Evolutionary conservation across 345 rosid genomes (phyloP), one percentile per base, ranked within the genome.

Genomic region (Trapa incisa): DNA sequence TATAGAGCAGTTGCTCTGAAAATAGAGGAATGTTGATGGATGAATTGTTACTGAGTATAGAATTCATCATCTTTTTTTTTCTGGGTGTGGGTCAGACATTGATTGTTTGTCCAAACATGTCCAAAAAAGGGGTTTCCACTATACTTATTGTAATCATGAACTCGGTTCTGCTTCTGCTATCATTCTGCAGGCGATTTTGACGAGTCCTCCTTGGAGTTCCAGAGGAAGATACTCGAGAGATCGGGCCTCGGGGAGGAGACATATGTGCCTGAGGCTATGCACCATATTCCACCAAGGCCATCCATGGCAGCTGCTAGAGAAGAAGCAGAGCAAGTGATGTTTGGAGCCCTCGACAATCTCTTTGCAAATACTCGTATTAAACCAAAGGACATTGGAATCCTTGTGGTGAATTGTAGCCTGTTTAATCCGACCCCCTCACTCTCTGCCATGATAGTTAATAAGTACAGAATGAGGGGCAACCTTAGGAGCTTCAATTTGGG

Each of bases 231-330:
- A 61, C 65, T 90, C 33, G 91, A 86, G 64, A 75, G 97, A 47
- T 88, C 97, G 1, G 97, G 98, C 41, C 86, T 93, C 4, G 98
- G 98, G 5, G 96, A 93, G 61, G 98, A 93, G 75, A 93, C 98
- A 4, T 85, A 83, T 67, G 89, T 78, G 37, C 98, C 98, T 13
- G 87, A 90, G 70, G 90, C 92, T 36, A 78, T 93, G 78, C 96
- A 84, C 69, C 75, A 62, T 48, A 67, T 90, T 16, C 98, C 98
- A 1, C 98, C 98, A 0, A 68, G 84, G 43, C 93, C 91, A 1
- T 85, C 98, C 11, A 92, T 88, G 94, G 79, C 71, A 11, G 94
- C 94, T 8, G 97, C 98, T 0, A 83, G 98, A 48, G 86, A 84
- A 68, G 98, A 92, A 77, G 82, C 98, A 2, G 90, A 92, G 73